A percentile compares a stretch with the other conserved stretches of the same genome.
phyloP scores from a whole-genome alignment of 2,329 filamentous ascomycete species.

The Grosmannia serpens region DNA sequence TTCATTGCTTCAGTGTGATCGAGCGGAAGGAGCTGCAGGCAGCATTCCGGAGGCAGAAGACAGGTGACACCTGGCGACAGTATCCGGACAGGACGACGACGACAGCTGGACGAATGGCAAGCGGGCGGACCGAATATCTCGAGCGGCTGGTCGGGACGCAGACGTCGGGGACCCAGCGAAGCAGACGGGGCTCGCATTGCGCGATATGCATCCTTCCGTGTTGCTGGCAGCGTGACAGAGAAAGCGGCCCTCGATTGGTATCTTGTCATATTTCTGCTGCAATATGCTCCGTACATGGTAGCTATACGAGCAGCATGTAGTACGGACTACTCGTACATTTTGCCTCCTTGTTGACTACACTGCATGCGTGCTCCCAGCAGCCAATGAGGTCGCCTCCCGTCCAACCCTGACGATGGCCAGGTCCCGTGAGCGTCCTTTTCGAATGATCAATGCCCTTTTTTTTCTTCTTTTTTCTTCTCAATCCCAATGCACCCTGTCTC shows the following conservation, averaged over 20 bases:
- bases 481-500: too few species aligned
- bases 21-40: neutral
- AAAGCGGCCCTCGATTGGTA: neutral
- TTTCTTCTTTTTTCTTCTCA: too few species aligned
- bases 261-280: neutral
- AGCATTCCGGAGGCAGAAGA: neutral
- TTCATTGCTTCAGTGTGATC: neutral
- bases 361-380: too few species aligned
- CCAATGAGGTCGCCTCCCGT: neutral
- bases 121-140: too few species aligned
- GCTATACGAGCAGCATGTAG: too few species aligned
- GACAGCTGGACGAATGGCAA: neutral
- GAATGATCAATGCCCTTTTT: too few species aligned
- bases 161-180: too few species aligned
- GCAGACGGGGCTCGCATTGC: too few species aligned
- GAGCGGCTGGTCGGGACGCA: too few species aligned
- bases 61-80: neutral
- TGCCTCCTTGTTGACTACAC: too few species aligned
- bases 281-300: neutral
- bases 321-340: too few species aligned
- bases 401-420: neutral
- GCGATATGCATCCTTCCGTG: neutral
- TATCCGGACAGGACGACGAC: neutral
- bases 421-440: neutral
- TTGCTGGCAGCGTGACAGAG: neutral